Evolutionary conservation across 2,329 filamentous ascomycete genomes (phyloP), one percentile per base, ranked within the genome.

Genomic region (Clarireedia homoeocarpa): DNA sequence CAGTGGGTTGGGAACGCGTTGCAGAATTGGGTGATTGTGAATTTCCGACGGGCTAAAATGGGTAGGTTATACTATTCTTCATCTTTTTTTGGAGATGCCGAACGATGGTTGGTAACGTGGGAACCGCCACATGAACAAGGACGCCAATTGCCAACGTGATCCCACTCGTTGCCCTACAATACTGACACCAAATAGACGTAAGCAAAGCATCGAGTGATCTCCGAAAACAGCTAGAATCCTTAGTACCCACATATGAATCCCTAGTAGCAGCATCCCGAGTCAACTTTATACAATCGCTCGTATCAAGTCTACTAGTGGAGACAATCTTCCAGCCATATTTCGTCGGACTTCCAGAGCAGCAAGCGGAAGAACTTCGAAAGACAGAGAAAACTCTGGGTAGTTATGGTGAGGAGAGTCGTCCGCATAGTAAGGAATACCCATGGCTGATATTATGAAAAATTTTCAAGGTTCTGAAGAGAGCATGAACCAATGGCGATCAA

Each of bases 1-100:
- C 74, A 77, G 50, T 75, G 78, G 56, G 68, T 89, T 48, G 80
- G 81, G 20, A 85, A 88, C 63, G 80, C 84, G 24, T 71, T 88
- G 62, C 85, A 89, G 71, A 88, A 89, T 63, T 90, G 86, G 86
- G 80, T 85, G 3, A 83, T 89, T 63, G 78, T 80, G 26, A 81
- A 86, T 66, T 89, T 86, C 61, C 77, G 86, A 51, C 80, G 79
- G 59, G 76, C 79, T 12, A 86, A 78, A 71, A 70, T 86, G 51
- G 64, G 70, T 70, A 68, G 30, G 62, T 62, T 56, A 53, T 14
- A 27, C 47, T 34, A 34, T 36, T 46, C 39, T 51, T 51, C 20
- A 48, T 45, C 15, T n/a, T 27, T 23, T 15, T 15, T 15, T 27
- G n/a, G 34, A 10, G 6, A 48, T 15, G 15, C 27, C 10, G 23